Percentiles rank a stretch among this genome's conserved stretches.
Conservation (phyloP, 108 stramenopile species). For the Seminavis robusta region DNA sequence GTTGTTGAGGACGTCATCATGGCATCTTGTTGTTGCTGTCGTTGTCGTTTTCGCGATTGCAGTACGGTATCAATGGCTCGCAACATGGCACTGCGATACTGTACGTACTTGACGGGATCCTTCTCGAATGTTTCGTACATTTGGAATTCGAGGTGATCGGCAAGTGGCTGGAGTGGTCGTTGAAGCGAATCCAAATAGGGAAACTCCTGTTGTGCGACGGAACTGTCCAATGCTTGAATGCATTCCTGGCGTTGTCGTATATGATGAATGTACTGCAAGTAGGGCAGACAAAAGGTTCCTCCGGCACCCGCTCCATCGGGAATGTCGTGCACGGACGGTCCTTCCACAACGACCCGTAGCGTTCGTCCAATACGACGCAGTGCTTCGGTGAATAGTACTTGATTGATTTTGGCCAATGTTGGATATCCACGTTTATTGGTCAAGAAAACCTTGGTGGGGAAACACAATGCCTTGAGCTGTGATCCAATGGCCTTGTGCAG, state of each 20-base stretch:
- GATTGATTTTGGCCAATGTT: conserved; percentile 77
- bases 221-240: conserved; percentile 40
- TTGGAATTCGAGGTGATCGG: conserved; percentile 95
- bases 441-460: conserved; percentile 75
- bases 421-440: conserved; percentile 94
- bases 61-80: conserved; percentile 53
- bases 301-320: conserved; percentile 7
- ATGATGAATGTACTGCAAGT: conserved; percentile 91
- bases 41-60: too few species aligned
- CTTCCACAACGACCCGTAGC: conserved; percentile 57
- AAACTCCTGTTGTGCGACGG: conserved; percentile 71
- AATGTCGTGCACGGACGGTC: conserved; percentile 24
- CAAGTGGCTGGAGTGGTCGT: conserved; percentile 94
- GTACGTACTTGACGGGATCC: conserved; percentile 95
- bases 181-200: conserved; percentile 92
- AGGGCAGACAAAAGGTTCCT: conserved; percentile 40
- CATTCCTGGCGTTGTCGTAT: conserved; percentile 52
- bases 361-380: conserved; percentile 69
- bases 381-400: conserved; percentile 65
- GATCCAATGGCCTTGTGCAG: conserved; percentile 79
- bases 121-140: conserved; percentile 98
- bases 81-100: conserved; percentile 83
- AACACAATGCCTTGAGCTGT: conserved; percentile 64
- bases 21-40: neutral
- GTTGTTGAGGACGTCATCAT: neutral